These are phyloP conservation scores for Mediolabrus comicus DNA, from an alignment of 108 stramenopile species.

Conservation along the genomic window DNA sequence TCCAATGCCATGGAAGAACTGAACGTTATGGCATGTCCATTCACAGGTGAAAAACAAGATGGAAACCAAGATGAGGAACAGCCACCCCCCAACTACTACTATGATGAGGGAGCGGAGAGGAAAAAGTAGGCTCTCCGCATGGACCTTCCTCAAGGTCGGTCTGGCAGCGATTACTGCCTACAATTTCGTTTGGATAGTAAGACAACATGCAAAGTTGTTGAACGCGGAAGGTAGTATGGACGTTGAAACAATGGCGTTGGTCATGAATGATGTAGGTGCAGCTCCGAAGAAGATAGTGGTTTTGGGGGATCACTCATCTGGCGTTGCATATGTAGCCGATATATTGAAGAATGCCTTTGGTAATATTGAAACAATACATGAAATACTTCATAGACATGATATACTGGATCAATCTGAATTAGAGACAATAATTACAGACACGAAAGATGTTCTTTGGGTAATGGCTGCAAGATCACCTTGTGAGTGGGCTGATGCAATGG, in stretches of 20 bases:
- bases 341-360: conserved; percentile 30
- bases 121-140: no score
- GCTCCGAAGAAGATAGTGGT: conserved; percentile 17
- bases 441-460: conserved; percentile 38
- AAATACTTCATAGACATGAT: background rate
- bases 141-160: no score
- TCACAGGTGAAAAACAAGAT: background rate
- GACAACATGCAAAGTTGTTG: background rate
- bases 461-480: conserved; percentile 40
- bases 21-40: no score
- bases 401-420: conserved; percentile 17
- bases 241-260: conserved; percentile 12
- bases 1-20: conserved; percentile 42
- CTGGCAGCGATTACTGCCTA: no score
- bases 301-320: conserved; percentile 30
- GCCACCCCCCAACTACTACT: no score
- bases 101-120: no score
- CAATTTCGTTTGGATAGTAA: no score
- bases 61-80: background rate
- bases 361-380: background rate
- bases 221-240: background rate
- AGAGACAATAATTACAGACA: conserved; percentile 7
- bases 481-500: conserved; percentile 46
- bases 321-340: conserved; percentile 4
- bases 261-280: background rate